Base-by-base conservation (phyloP, 345 rosid genomes). In the Heritiera littoralis region DNA sequence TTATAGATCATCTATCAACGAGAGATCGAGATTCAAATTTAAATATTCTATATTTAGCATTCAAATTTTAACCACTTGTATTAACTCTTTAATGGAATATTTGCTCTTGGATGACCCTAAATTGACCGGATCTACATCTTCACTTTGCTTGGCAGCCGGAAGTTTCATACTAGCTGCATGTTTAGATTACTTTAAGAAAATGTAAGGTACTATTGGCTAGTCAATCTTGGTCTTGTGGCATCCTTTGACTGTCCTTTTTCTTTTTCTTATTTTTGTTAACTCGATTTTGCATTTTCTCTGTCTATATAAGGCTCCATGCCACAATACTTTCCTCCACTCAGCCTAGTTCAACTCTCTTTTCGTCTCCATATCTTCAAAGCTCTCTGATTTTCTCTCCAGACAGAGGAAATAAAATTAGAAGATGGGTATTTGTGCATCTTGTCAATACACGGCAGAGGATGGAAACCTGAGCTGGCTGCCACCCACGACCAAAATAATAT, bases 361-460 rank as follows among this genome's bases (percentile, higher is more conserved):
- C 60, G 9, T 55, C 23, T 55, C 28, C 28, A 23, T 23, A 49
- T 12, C 54, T 55, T 18, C 64, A 28, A 59, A 35, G 32, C 64
- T 59, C 3, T 20, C 64, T 59, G 12, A 3, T 3, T 59, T 59
- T n/a, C 61, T 56, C 10, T 54, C 20, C 15, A 54, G 17, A 54
- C 58, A 15, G n/a, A 15, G n/a, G 17, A 1, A 8, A 20, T 10
- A 56, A 5, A 6, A 56, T 56, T 18, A 32, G 30, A 40, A 59
- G 17, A 64, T 88, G 89, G 91, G 91, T 38, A 86, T 75, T 20
- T 86, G 90, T 59, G 80, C 81, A 58, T 78, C 88, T 43, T 83
- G 83, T 68, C 86, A 67, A 6, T 15, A 56, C 80, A 49, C 51
- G 17, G 59, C 13, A 30, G 71, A 59, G 38, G 60, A 32, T 3